A percentile compares a stretch with the other conserved stretches of the same genome.
phyloP scores from a whole-genome alignment of 192 early-diverging fungal genomes.

The Rhizophagus clarus region DNA sequence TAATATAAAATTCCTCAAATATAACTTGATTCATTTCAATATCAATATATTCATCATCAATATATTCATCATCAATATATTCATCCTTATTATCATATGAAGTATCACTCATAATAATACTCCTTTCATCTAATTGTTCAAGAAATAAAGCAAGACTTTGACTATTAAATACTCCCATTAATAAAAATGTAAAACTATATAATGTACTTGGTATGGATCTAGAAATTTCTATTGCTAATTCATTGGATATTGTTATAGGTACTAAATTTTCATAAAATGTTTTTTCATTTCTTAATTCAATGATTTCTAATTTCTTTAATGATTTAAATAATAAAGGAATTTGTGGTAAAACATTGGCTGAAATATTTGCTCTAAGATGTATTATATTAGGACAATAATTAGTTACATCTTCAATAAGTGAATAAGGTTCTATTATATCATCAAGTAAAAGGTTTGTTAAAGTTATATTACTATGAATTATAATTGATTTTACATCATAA shows the following conservation, averaged over 20 bases:
- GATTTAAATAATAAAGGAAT: background rate
- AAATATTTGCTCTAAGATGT: background rate
- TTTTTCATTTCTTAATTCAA: background rate
- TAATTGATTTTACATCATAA: background rate
- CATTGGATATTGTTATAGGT: background rate
- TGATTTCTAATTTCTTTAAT: background rate
- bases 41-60: background rate
- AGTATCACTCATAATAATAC: background rate
- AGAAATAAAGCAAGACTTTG: background rate
- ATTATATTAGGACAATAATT: background rate
- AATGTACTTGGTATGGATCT: background rate
- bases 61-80: background rate
- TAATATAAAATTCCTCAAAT: background rate
- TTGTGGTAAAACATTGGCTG: background rate
- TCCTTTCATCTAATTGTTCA: background rate
- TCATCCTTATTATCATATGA: background rate
- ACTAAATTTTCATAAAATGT: background rate
- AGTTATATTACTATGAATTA: background rate
- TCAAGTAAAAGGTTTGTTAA: background rate
- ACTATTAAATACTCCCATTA: background rate
- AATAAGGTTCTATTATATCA: background rate
- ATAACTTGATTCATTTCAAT: background rate
- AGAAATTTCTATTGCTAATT: background rate
- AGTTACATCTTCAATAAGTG: background rate
- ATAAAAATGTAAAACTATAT: background rate